phyloP scores from a whole-genome alignment of 768 basidiomycete genomes.

The Rhodotorula sphaerocarpa region DNA sequence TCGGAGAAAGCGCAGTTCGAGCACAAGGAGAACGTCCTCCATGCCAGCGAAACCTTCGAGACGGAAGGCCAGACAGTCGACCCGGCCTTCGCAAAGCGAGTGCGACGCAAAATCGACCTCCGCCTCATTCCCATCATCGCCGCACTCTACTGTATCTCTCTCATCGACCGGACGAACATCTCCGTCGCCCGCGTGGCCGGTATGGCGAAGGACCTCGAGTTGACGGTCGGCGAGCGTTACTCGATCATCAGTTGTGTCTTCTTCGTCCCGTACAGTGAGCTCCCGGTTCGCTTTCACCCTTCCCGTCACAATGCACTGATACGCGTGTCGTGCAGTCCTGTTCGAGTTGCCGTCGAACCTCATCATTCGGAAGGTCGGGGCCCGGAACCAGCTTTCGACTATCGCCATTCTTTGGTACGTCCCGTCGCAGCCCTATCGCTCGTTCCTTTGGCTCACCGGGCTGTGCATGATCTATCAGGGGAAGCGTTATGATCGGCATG shows the following conservation, averaged over 20 bases:
- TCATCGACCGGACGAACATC: slow-evolving; percentile 32
- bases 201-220: slow-evolving; percentile 33
- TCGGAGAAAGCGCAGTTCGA: slow-evolving; percentile 10
- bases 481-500: slow-evolving; percentile 37
- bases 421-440: not conserved
- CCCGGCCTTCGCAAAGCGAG: not conserved
- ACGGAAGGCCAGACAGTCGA: not conserved
- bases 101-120: slow-evolving; percentile 26
- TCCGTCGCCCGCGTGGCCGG: slow-evolving; percentile 32
- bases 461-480: not conserved
- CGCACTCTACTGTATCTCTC: slow-evolving; percentile 23
- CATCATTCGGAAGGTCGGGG: slow-evolving; percentile 38
- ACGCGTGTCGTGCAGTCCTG: not conserved
- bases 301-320: not conserved
- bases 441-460: not conserved
- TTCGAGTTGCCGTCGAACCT: slow-evolving; percentile 41
- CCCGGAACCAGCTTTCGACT: slow-evolving; percentile 14
- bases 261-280: slow-evolving; percentile 37
- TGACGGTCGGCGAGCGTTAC: slow-evolving; percentile 41
- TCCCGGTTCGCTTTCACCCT: slow-evolving; percentile 26
- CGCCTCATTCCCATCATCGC: slow-evolving; percentile 22
- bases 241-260: slow-evolving; percentile 29
- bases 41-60: not conserved
- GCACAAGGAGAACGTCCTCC: slow-evolving; percentile 10
- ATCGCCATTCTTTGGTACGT: slow-evolving; percentile 35